These are phyloP conservation scores for Ensete ventricosum DNA, from an alignment of 176 grass and related monocot genomes.

Conservation along the genomic window DNA sequence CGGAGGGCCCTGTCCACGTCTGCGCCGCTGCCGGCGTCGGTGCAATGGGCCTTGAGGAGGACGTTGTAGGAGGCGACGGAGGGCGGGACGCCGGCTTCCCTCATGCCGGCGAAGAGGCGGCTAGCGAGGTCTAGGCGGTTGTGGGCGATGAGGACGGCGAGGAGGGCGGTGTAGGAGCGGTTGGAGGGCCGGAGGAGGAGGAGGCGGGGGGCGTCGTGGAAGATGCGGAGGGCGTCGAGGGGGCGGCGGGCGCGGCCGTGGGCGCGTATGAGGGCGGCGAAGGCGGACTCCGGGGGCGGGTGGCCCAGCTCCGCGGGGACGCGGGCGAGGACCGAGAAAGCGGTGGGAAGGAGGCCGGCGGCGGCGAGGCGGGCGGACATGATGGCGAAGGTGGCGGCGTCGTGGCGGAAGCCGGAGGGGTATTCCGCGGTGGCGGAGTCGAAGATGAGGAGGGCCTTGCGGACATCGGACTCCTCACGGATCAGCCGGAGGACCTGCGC, in stretches of 20 bases:
- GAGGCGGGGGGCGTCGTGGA: constrained; percentile 40
- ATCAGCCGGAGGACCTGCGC: constrained; percentile 55
- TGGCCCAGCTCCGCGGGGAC: constrained; percentile 27
- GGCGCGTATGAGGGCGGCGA: constrained; percentile 62
- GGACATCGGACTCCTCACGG: constrained; percentile 38
- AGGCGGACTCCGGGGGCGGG: constrained; percentile 35
- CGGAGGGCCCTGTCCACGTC: constrained; percentile 31
- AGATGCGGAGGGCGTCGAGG: constrained; percentile 64
- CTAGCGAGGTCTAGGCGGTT: constrained; percentile 44
- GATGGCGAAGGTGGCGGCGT: constrained; percentile 36
- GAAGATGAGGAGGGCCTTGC: constrained; percentile 58
- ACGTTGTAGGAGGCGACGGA: constrained; percentile 69
- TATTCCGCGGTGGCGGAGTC: constrained; percentile 35
- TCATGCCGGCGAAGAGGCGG: constrained; percentile 65
- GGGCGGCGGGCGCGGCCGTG: constrained; percentile 49
- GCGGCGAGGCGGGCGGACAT: constrained; percentile 65
- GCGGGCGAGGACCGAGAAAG: constrained; percentile 46
- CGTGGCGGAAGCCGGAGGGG: constrained; percentile 24
- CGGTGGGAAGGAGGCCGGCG: constrained; percentile 51
- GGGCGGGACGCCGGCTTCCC: constrained; percentile 41
- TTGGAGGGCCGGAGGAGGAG: constrained; percentile 46
- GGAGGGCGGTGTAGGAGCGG: constrained; percentile 62
- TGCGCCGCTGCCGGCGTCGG: constrained; percentile 18
- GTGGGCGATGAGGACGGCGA: constrained; percentile 54
- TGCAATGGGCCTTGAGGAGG: constrained; percentile 73